Conservation (phyloP, 106 monocot genomes). For the Amphibolis antarctica region DNA sequence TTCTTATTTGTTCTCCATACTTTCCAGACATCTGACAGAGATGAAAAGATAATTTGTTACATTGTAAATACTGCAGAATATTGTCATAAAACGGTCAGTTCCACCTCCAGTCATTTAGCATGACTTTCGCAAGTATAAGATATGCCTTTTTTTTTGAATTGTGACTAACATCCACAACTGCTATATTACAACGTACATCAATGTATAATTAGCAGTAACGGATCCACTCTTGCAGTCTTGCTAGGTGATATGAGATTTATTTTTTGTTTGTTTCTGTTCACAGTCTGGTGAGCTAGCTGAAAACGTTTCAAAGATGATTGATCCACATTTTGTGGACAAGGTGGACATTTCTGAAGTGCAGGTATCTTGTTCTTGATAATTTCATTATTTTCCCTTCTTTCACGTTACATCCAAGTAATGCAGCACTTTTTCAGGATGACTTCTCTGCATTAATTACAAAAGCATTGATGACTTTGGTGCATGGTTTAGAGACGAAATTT, state of each 20-base stretch:
- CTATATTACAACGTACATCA: neutral
- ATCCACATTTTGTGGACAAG: constrained; percentile 68
- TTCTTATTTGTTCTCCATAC: neutral
- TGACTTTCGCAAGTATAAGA: neutral
- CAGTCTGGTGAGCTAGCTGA: constrained; percentile 98
- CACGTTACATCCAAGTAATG: neutral
- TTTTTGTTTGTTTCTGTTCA: constrained; percentile 1
- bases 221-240: too few species aligned
- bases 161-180: neutral
- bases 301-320: constrained; percentile 93
- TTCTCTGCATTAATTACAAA: constrained; percentile 92
- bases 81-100: constrained; percentile 87
- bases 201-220: too few species aligned
- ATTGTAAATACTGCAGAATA: constrained; percentile 97
- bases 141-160: neutral
- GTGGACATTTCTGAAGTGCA: constrained; percentile 97
- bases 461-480: constrained; percentile 80
- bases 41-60: constrained; percentile 96
- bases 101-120: neutral
- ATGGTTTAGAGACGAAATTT: constrained; percentile 98
- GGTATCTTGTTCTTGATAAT: constrained; percentile 26
- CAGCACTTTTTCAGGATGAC: constrained; percentile 53
- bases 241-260: too few species aligned
- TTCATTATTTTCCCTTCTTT: neutral
- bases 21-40: constrained; percentile 88